Evolutionary conservation across 2,329 filamentous ascomycete genomes (phyloP), one percentile per base, ranked within the genome.

Genomic region (Ophiostoma himal-ulmi): DNA sequence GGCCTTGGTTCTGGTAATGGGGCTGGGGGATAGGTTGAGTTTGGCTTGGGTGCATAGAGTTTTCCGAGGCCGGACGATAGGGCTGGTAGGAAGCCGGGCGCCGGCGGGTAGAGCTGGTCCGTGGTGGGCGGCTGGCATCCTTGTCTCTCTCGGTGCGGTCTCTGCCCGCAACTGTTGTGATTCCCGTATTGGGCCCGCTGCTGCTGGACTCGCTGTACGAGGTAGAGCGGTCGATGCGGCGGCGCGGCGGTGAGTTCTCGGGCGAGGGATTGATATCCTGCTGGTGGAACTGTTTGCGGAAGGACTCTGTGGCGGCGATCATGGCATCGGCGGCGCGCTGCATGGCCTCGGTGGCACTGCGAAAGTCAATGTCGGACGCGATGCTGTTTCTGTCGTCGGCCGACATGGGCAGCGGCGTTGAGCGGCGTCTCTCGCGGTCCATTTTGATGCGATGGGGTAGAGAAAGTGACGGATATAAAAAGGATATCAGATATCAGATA

Each of bases 301-400:
- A 76, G 8, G 77, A 75, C 66, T 76, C 75, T 3, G 76, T 77
- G 34, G 76, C 77, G 22, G 74, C 74, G 2, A 75, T 73, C 76
- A 78, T 77, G 65, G 76, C 76, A 54, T 77, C 74, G 52, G 76
- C 77, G 8, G 77, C 77, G 22, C 73, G 73, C 71, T 77, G 74
- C 75, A 78, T 76, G 17, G 77, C 76, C 62, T 77, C 76, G 7
- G 76, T 75, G 30, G 76, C 76, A 34, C 67, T 73, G 44, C 73
- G 73, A 11, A 77, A 70, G 37, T 75, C 75, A 26, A 69, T 66
- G 13, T 74, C 73, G 5, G 72, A 72, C 11, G 69, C 70, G 26
- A 72, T 70, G 20, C 52, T 68, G 11, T 70, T 54, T 44, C 73
- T 71, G 37, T 60, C 36, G n/a, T 22, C 64, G 10, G 36, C 11